Percentiles rank a stretch among this genome's conserved stretches.
These are phyloP conservation scores for Parastagonospora nodorum DNA, from an alignment of 2,329 filamentous ascomycete species.

Conservation along the genomic window DNA sequence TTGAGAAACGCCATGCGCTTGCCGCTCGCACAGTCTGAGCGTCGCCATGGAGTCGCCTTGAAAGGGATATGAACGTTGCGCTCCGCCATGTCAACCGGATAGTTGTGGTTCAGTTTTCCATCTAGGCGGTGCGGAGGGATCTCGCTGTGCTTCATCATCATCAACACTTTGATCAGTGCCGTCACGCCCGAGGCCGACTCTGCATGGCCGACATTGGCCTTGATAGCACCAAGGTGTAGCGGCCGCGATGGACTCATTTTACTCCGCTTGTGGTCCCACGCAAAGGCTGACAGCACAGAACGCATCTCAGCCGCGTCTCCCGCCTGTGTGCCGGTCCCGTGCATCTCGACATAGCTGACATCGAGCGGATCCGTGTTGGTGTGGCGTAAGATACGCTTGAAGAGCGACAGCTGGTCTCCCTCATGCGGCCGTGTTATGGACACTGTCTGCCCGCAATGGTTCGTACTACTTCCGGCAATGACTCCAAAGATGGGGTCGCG, in stretches of 20 bases:
- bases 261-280: neutral
- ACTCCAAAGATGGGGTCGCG: slow-evolving; percentile 41
- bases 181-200: slow-evolving; percentile 41
- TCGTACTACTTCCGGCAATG: slow-evolving; percentile 36
- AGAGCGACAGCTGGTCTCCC: slow-evolving; percentile 23
- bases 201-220: slow-evolving; percentile 44
- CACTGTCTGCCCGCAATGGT: slow-evolving; percentile 40
- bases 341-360: slow-evolving; percentile 37
- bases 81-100: slow-evolving; percentile 61
- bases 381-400: slow-evolving; percentile 24
- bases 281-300: slow-evolving; percentile 22
- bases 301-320: slow-evolving; percentile 34
- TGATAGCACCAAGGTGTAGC: slow-evolving; percentile 37
- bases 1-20: slow-evolving; percentile 33
- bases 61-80: slow-evolving; percentile 61
- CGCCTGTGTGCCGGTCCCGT: slow-evolving; percentile 40
- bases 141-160: slow-evolving; percentile 33
- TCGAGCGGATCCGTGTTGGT: slow-evolving; percentile 44
- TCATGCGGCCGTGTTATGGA: slow-evolving; percentile 39
- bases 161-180: slow-evolving; percentile 41
- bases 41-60: slow-evolving; percentile 10
- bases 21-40: slow-evolving; percentile 18
- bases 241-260: slow-evolving; percentile 2
- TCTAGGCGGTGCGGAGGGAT: slow-evolving; percentile 24
- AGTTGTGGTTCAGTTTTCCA: slow-evolving; percentile 69